These are phyloP conservation scores for Kazachstania viticola DNA, from an alignment of 805 yeast genomes.

Conservation along the genomic window DNA sequence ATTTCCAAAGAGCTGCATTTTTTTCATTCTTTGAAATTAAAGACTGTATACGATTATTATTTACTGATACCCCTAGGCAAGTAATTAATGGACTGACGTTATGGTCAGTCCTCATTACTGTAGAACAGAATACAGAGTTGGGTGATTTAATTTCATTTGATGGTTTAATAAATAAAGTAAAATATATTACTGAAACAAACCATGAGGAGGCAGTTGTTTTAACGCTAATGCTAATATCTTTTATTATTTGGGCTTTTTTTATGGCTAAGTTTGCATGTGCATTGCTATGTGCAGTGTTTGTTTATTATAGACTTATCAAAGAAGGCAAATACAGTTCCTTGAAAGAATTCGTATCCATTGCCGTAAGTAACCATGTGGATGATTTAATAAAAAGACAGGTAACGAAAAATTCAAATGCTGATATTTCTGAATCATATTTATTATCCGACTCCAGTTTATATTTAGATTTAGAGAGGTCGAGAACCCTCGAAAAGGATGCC, in stretches of 20 bases:
- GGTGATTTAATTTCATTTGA: conserved; percentile 19
- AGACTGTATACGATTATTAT: conserved; percentile 45
- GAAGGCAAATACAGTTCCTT: conserved; percentile 33
- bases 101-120: conserved; percentile 34
- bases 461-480: neutral
- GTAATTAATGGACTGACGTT: conserved; percentile 68
- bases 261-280: conserved; percentile 43
- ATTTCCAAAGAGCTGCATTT: conserved; percentile 58
- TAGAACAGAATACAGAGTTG: conserved; percentile 17
- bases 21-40: conserved; percentile 53
- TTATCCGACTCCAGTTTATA: neutral
- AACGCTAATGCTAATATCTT: conserved; percentile 64
- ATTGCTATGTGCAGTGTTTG: conserved; percentile 40
- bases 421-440: conserved; percentile 2
- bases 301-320: conserved; percentile 35
- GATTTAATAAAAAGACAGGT: conserved; percentile 21
- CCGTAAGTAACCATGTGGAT: conserved; percentile 47
- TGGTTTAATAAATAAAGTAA: conserved; percentile 35
- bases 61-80: conserved; percentile 82
- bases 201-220: conserved; percentile 54
- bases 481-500: too few relatives aligned
- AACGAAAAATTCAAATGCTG: conserved; percentile 1
- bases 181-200: conserved; percentile 45
- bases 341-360: conserved; percentile 50
- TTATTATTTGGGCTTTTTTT: conserved; percentile 61